These are phyloP conservation scores for Neurospora sp. DNA, from an alignment of 495 filamentous ascomycete species.

Conservation along the genomic window DNA sequence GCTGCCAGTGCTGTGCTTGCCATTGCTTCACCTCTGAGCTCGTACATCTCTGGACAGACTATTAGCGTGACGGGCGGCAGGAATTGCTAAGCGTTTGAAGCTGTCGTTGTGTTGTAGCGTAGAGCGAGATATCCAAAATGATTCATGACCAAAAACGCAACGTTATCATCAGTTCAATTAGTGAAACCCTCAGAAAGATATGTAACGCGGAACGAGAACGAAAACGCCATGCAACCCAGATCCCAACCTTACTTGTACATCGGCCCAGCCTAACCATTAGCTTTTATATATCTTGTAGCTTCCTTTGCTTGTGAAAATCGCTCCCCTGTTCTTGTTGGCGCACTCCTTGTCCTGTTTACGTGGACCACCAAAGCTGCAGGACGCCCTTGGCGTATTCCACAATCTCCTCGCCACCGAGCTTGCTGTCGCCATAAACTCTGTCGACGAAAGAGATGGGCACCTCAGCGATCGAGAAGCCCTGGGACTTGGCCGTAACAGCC, in stretches of 20 bases:
- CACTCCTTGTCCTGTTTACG: constrained; percentile 32
- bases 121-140: not conserved
- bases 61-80: constrained; percentile 75
- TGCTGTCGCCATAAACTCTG: constrained; percentile 88
- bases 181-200: not conserved
- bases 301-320: not conserved
- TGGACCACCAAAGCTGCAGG: constrained; percentile 60
- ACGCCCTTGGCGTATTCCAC: constrained; percentile 97
- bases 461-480: constrained; percentile 84
- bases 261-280: not conserved
- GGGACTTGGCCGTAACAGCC: constrained; percentile 77
- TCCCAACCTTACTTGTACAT: constrained; percentile 5
- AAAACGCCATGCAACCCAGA: constrained; percentile 11
- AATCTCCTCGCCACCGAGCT: constrained; percentile 91
- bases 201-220: constrained; percentile 1
- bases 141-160: not conserved
- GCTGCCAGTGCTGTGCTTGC: constrained; percentile 69
- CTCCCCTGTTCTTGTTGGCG: not conserved
- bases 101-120: not conserved
- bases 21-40: constrained; percentile 69
- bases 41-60: constrained; percentile 76
- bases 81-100: constrained; percentile 50
- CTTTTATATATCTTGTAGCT: not conserved
- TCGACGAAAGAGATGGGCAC: constrained; percentile 96
- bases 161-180: not conserved